Conservation (phyloP, 73 alveolate genomes). For the Symbiodinium pilosum region DNA sequence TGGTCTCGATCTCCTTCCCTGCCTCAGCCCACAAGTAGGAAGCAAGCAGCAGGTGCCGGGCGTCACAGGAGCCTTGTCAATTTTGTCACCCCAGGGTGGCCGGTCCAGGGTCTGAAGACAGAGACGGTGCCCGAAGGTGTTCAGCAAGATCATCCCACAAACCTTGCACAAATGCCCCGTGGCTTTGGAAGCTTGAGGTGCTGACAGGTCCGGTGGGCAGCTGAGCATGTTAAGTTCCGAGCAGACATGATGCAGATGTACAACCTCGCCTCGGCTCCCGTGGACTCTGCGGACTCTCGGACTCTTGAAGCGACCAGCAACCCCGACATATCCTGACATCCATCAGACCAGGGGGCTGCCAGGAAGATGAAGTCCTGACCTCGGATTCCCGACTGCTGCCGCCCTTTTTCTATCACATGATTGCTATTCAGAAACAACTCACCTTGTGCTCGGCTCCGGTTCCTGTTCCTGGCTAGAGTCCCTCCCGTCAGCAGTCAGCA, state of each 20-base stretch:
- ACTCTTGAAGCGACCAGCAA: no score
- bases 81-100: constrained; percentile 61
- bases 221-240: not conserved
- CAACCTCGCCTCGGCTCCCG: constrained; percentile 67
- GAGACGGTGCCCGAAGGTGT: constrained; percentile 60
- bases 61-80: no score
- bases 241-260: constrained; percentile 89
- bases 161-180: not conserved
- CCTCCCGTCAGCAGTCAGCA: no score
- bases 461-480: no score
- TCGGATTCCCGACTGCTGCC: not conserved
- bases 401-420: no score
- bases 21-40: not conserved
- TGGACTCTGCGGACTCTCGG: no score
- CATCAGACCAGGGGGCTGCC: constrained; percentile 35
- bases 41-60: no score
- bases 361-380: constrained; percentile 89
- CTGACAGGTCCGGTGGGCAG: not conserved
- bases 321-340: not conserved
- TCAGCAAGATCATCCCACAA: constrained; percentile 76
- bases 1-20: not conserved
- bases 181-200: not conserved
- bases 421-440: no score
- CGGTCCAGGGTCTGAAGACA: constrained; percentile 39
- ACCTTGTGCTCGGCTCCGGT: no score